phyloP scores from a whole-genome alignment of 2,329 filamentous ascomycete species.

The Penicillium sp. region DNA sequence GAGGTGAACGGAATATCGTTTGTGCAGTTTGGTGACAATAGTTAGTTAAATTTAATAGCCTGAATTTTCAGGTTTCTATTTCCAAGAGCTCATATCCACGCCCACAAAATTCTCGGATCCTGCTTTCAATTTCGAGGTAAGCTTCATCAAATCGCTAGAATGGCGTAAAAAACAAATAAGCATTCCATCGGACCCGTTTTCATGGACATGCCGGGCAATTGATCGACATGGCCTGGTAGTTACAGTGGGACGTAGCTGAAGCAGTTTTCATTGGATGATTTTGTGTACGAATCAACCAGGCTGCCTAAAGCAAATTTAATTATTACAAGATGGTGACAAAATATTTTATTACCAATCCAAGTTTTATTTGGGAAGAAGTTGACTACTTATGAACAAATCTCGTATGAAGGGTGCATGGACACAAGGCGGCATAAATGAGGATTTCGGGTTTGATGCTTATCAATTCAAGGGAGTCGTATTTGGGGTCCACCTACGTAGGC shows the following conservation, averaged over 20 bases:
- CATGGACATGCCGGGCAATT: neutral
- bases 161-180: neutral
- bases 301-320: neutral
- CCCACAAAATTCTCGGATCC: neutral
- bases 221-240: neutral
- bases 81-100: neutral
- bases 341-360: neutral
- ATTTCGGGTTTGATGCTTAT: slow-evolving; percentile 5
- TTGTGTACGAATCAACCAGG: neutral
- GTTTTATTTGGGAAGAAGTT: neutral
- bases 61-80: neutral
- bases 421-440: slow-evolving; percentile 8
- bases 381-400: neutral
- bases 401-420: neutral
- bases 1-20: too few species aligned
- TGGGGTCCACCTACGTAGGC: neutral
- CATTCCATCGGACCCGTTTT: neutral
- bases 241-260: neutral
- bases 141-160: too few species aligned
- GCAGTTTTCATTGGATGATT: neutral
- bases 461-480: neutral
- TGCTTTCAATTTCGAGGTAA: neutral
- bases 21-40: too few species aligned
- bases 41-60: too few species aligned
- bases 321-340: neutral